Evolutionary conservation across 306 rosid genomes (phyloP), one percentile per base, ranked within the genome.

Genomic region (Cicer bijugum): DNA sequence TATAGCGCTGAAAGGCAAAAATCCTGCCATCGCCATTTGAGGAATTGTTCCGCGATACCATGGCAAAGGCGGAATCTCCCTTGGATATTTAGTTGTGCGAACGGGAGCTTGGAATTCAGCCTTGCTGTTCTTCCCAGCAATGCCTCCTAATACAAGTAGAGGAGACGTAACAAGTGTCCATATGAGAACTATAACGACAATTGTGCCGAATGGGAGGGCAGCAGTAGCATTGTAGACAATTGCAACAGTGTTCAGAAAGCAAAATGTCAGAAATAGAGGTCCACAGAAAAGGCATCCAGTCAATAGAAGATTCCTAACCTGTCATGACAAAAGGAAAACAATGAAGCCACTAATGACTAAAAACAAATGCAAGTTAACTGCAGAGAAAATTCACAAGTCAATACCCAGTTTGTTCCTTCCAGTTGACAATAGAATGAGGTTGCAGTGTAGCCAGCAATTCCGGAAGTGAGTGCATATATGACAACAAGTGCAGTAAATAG

Each of bases 401-500:
- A 64, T 91, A 91, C 97, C 97, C 96, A 93, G 75, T 88, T 89
- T 12, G 94, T 69, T 84, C 98, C 98, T 80, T 91, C 97, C 37
- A 93, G 87, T 75, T 93, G 98, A 82, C 90, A 85, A 78, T 89
- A 91, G 85, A 93, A 91, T 19, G 96, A 89, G 75, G 98, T 85
- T 19, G 98, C 92, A n/a, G 82, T 75, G 42, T 91, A 91, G 69
- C 98, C 98, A 2, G 98, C 96, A 69, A 93, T 85, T 44, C 94
- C 97, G n/a, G 98, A 93, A 53, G 97, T 93, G 23, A 89, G 97
- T 0, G 98, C 96, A 83, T 93, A 91, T 67, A 91, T 89, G 73
- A 91, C 97, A 67, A 93, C 90, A 57, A 93, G 87, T 71, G 98
- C 97, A 9, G 97, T 93, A 59, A 85, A 91, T 2, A 93, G 59